phyloP scores from a whole-genome alignment of 352 stramenopile species.

The Blastocystis sp. region DNA sequence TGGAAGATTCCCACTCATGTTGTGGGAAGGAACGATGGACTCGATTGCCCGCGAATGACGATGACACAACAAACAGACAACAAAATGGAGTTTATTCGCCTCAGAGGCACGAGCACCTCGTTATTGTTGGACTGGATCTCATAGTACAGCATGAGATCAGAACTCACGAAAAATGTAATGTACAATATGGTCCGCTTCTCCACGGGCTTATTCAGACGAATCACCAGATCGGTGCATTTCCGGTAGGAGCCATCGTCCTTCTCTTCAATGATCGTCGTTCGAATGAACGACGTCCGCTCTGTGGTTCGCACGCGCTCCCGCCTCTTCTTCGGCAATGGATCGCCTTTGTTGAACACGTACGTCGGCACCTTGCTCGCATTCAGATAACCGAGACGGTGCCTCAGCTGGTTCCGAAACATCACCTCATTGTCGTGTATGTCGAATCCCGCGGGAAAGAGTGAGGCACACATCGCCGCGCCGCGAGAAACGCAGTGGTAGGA shows the following conservation, averaged over 20 bases:
- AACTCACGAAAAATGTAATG: neutral
- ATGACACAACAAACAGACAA: constrained; percentile 26
- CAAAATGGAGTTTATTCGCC: neutral
- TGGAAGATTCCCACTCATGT: too few species aligned
- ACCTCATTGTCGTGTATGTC: neutral
- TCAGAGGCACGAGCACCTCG: neutral
- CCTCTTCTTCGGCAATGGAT: constrained; percentile 4
- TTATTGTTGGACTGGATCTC: neutral
- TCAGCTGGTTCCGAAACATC: neutral
- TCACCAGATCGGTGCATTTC: neutral
- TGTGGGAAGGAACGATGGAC: constrained; percentile 28
- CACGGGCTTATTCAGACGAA: constrained; percentile 6
- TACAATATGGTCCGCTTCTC: neutral
- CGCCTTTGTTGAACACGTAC: neutral
- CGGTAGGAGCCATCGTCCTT: neutral
- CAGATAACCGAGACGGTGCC: neutral
- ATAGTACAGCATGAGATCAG: constrained; percentile 47
- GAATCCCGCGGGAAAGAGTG: neutral
- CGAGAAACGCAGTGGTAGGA: constrained; percentile 1
- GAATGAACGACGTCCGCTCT: neutral
- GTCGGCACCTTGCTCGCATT: neutral
- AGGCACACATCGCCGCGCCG: constrained; percentile 6
- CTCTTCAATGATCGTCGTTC: constrained; percentile 25
- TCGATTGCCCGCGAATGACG: constrained; percentile 33
- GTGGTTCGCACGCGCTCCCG: neutral